These are phyloP conservation scores for Laburnicola sp. DNA, from an alignment of 2,329 filamentous ascomycete genomes.

Conservation along the genomic window DNA sequence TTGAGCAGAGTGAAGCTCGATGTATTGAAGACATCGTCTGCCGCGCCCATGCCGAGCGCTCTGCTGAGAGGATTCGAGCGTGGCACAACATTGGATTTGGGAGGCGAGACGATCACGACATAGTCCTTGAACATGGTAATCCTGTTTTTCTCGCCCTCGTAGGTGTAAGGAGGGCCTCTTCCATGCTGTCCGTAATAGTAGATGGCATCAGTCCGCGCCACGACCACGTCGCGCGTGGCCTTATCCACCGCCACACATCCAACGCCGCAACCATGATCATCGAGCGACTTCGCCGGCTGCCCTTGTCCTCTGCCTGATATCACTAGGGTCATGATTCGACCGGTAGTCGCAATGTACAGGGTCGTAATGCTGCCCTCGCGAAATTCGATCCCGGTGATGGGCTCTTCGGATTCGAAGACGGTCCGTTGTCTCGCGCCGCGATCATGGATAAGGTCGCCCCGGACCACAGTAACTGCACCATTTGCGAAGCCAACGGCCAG, in stretches of 20 bases:
- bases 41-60: slow-evolving; percentile 71
- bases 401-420: slow-evolving; percentile 95
- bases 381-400: slow-evolving; percentile 88
- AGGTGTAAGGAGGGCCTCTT: slow-evolving; percentile 83
- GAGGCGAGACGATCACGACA: slow-evolving; percentile 82
- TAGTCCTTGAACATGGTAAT: slow-evolving; percentile 83
- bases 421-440: slow-evolving; percentile 91
- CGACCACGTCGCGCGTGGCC: slow-evolving; percentile 78
- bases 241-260: slow-evolving; percentile 91
- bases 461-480: slow-evolving; percentile 87
- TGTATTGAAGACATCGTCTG: slow-evolving; percentile 81
- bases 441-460: slow-evolving; percentile 93
- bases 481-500: slow-evolving; percentile 95
- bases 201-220: slow-evolving; percentile 93
- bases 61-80: slow-evolving; percentile 64
- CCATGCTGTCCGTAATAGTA: slow-evolving; percentile 90
- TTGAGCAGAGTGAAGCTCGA: slow-evolving; percentile 91
- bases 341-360: slow-evolving; percentile 89
- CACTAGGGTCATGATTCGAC: slow-evolving; percentile 79
- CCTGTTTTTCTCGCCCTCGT: slow-evolving; percentile 85
- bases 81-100: slow-evolving; percentile 57
- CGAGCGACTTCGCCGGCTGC: slow-evolving; percentile 82
- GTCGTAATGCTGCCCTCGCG: slow-evolving; percentile 67
- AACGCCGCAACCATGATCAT: slow-evolving; percentile 87
- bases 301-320: slow-evolving; percentile 89